A percentile compares a stretch with the other conserved stretches of the same genome.
phyloP scores from a whole-genome alignment of 2,329 filamentous ascomycete species.

The Cercospora canescens region DNA sequence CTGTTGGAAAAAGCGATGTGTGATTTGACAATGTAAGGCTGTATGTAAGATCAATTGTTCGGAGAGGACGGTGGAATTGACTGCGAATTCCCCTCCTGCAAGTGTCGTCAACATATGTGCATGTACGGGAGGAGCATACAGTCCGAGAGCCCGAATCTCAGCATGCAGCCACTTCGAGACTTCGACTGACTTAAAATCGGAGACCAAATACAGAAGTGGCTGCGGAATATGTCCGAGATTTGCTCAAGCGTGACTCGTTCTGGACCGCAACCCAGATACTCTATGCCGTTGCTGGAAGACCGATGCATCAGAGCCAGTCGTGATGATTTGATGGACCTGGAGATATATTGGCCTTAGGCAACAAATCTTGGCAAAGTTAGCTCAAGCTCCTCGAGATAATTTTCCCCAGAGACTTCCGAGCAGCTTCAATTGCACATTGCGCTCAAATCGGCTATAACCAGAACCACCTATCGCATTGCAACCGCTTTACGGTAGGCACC shows the following conservation, averaged over 20 bases:
- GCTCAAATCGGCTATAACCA: slow-evolving; percentile 18
- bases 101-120: not conserved
- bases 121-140: not conserved
- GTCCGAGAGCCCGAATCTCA: not conserved
- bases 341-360: not conserved
- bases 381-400: not conserved
- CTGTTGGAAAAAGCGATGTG: too few species aligned
- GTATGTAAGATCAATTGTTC: too few species aligned
- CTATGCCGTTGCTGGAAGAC: not conserved
- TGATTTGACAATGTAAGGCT: too few species aligned
- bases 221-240: not conserved
- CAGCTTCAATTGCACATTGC: slow-evolving; percentile 6
- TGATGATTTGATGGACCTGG: not conserved
- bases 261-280: not conserved
- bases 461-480: slow-evolving; percentile 19
- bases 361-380: not conserved
- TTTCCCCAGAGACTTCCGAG: not conserved
- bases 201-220: not conserved
- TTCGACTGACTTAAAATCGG: not conserved
- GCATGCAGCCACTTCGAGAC: not conserved
- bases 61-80: too few species aligned
- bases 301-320: not conserved
- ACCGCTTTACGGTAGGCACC: slow-evolving; percentile 16
- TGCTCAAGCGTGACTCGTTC: not conserved
- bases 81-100: too few species aligned